Conservation (phyloP, 2,329 filamentous ascomycete species). For the Penicillium polonicum region DNA sequence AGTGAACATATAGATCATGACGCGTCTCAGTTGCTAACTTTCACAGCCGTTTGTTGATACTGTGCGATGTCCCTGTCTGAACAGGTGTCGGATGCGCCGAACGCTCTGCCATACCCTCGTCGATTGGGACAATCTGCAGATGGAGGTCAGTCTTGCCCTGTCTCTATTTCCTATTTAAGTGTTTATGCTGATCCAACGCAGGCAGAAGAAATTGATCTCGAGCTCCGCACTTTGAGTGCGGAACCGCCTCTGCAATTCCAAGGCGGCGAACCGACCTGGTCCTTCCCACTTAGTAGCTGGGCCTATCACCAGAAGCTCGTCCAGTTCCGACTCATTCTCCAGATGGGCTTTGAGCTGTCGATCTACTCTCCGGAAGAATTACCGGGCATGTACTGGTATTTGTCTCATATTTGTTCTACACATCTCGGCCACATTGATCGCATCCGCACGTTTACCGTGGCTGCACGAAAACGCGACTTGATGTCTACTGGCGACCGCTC, state of each 20-base stretch:
- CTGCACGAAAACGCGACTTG: conserved; percentile 31
- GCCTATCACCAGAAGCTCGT: conserved; percentile 85
- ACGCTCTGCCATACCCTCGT: conserved; percentile 80
- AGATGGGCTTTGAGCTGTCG: conserved; percentile 91
- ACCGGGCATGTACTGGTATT: conserved; percentile 86
- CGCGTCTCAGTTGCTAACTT: conserved; percentile 13
- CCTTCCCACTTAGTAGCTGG: conserved; percentile 82
- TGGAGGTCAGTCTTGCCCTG: conserved; percentile 55
- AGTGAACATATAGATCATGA: not conserved
- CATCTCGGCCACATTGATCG: conserved; percentile 68
- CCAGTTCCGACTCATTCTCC: conserved; percentile 81
- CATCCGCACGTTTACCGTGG: conserved; percentile 64
- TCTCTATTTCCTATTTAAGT: not conserved
- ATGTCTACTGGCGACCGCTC: conserved; percentile 7
- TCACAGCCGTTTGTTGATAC: conserved; percentile 76
- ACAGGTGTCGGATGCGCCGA: conserved; percentile 82
- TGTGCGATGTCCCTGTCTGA: conserved; percentile 81
- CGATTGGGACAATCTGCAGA: conserved; percentile 81
- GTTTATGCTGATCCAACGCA: conserved; percentile 24
- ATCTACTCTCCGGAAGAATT: conserved; percentile 86
- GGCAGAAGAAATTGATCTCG: conserved; percentile 68
- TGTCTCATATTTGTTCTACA: conserved; percentile 70
- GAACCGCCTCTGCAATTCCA: conserved; percentile 59
- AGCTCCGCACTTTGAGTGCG: conserved; percentile 60
- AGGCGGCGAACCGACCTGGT: conserved; percentile 58